Conservation (phyloP, 2,329 filamentous ascomycete genomes). For the Cryphonectria radicalis region DNA sequence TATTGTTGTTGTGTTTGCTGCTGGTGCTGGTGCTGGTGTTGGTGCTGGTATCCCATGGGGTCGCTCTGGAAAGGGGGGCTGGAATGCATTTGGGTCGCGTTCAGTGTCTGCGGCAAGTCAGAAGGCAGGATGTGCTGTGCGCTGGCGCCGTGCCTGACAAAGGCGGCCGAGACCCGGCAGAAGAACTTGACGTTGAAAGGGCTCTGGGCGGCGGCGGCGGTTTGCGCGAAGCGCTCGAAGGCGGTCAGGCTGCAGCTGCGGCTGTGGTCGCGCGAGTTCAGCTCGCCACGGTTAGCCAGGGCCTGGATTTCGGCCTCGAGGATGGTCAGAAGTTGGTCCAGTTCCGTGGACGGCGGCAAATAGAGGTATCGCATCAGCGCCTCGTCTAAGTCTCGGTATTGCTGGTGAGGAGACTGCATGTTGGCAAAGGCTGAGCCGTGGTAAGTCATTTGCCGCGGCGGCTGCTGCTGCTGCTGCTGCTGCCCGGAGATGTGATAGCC, state of each 20-base stretch:
- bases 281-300: conserved; percentile 7
- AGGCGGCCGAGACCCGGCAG: conserved; percentile 16
- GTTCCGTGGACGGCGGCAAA: not conserved
- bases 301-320: conserved; percentile 9
- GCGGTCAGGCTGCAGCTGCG: conserved; percentile 2
- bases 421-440: not conserved
- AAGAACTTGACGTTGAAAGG: conserved; percentile 1
- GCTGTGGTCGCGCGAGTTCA: conserved; percentile 16
- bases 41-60: not conserved
- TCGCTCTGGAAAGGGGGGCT: not conserved
- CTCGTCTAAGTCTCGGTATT: not conserved
- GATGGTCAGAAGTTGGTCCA: not conserved
- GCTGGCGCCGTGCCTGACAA: conserved; percentile 13
- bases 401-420: not conserved
- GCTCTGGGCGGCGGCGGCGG: not conserved
- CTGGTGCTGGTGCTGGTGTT: not conserved
- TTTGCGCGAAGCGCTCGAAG: conserved; percentile 17
- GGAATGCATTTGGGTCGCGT: too few relatives aligned
- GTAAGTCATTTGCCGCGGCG: not conserved
- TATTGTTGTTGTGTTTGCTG: not conserved
- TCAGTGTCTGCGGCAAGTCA: not conserved
- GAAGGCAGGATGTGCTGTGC: not conserved
- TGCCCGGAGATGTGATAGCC: not conserved
- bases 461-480: not conserved
- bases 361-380: not conserved